Conservation (phyloP, 2,329 filamentous ascomycete genomes). For the Fusarium sp. region DNA sequence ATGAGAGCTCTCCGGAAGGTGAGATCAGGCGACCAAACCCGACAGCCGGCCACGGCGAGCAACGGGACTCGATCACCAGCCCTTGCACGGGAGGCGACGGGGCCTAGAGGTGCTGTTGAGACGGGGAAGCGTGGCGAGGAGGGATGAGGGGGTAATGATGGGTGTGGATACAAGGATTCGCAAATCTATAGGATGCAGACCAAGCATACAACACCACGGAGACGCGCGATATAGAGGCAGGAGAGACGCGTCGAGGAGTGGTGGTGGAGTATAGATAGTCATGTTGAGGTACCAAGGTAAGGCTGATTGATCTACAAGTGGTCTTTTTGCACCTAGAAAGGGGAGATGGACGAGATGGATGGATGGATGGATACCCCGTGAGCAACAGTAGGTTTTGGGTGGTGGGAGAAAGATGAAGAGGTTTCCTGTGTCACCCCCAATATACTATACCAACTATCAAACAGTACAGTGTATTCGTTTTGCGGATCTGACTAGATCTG, state of each 20-base stretch:
- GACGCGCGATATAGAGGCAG: slow-evolving; percentile 39
- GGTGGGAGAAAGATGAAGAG: slow-evolving; percentile 6
- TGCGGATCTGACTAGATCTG: background rate
- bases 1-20: slow-evolving; percentile 77
- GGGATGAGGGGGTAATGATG: slow-evolving; percentile 23
- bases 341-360: slow-evolving; percentile 21
- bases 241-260: slow-evolving; percentile 34
- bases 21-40: slow-evolving; percentile 38
- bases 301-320: slow-evolving; percentile 35
- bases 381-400: slow-evolving; percentile 11
- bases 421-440: slow-evolving; percentile 2
- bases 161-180: slow-evolving; percentile 24
- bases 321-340: slow-evolving; percentile 20
- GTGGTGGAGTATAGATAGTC: slow-evolving; percentile 19
- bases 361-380: slow-evolving; percentile 37
- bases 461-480: background rate
- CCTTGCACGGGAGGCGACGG: slow-evolving; percentile 23
- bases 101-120: slow-evolving; percentile 29
- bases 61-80: slow-evolving; percentile 30
- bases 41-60: slow-evolving; percentile 13
- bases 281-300: slow-evolving; percentile 6
- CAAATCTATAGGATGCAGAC: slow-evolving; percentile 13
- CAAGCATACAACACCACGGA: slow-evolving; percentile 36
- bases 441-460: slow-evolving; percentile 1
- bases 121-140: slow-evolving; percentile 29